Base-by-base conservation (phyloP, 2,329 filamentous ascomycete genomes). In the Botrytis fragariae region DNA sequence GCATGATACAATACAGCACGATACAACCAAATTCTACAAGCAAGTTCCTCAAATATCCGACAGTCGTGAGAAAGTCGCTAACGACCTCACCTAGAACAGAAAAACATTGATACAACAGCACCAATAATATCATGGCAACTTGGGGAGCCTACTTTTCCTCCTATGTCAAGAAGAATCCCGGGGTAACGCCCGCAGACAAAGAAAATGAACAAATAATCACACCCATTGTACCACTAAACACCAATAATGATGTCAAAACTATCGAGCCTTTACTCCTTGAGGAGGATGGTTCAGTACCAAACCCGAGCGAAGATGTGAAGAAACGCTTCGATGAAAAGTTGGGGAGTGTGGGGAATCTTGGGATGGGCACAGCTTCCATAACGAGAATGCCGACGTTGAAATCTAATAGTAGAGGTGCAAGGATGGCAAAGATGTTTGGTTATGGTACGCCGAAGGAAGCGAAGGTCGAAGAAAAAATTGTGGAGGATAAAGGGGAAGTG, bases 371-470 rank as follows among this genome's bases (percentile, higher is more conserved):
- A 20, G 39, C 64, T 35, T 54, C 54, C n/a, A 25, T 73, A 9
- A 35, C 32, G 10, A 70, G 57, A 48, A 69, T 71, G 44, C 65
- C 60, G 37, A 51, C 68, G 14, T 68, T 74, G 18, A 74, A 44
- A 54, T 67, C 74, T 7, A 72, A 45, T 37, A 71, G 72, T 25
- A 77, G 76, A 48, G 75, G 75, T 7, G 75, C 71, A 48, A 75
- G 74, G 44, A 74, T 77, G 29, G 76, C 76, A 14, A 76, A 77
- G 35, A 63, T 77, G 67, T 77, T 77, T 74, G 76, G 76, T 14
- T 77, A 76, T 60, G 74, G 72, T 25, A 70, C 60, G 22, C 57
- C 57, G 42, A 69, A 68, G 45, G 42, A 59, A 51, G 57, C 62
- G 61, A 68, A 75, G 48, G 29, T 37, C 35, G 48, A 68, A 22